Percentiles rank a stretch among this genome's conserved stretches.
phyloP scores from a whole-genome alignment of 108 stramenopile species.

The Heterococcus sp. region DNA sequence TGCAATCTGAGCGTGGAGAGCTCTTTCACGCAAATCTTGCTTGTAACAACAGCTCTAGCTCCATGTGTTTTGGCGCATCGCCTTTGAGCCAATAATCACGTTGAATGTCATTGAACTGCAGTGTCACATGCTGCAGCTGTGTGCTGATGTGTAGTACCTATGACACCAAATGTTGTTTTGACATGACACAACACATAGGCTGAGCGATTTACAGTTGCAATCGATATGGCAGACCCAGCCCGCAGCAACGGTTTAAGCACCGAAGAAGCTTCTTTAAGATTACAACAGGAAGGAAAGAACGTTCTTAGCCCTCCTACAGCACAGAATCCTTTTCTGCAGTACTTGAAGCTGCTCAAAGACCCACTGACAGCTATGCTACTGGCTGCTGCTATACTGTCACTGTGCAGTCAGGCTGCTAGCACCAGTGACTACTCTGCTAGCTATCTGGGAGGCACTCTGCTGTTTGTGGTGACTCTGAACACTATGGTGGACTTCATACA shows the following conservation, averaged over 20 bases:
- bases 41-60: too few relatives aligned
- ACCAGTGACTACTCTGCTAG: neutral
- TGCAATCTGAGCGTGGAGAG: too few relatives aligned
- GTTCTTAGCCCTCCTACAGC: neutral
- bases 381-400: neutral
- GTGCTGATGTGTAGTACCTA: too few relatives aligned
- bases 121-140: too few relatives aligned
- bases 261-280: neutral
- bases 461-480: slow-evolving; percentile 19
- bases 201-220: neutral
- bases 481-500: slow-evolving; percentile 31
- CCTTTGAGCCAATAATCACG: too few relatives aligned
- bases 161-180: too few relatives aligned
- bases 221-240: neutral
- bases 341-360: neutral
- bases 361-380: neutral
- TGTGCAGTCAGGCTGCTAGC: neutral
- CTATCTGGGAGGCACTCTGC: slow-evolving; percentile 12
- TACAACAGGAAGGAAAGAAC: neutral
- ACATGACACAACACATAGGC: too few relatives aligned
- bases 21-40: too few relatives aligned
- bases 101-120: too few relatives aligned
- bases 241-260: neutral
- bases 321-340: neutral
- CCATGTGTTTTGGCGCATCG: too few relatives aligned